Conservation (phyloP, 2,329 filamentous ascomycete genomes). For the Lachnellula suecica region DNA sequence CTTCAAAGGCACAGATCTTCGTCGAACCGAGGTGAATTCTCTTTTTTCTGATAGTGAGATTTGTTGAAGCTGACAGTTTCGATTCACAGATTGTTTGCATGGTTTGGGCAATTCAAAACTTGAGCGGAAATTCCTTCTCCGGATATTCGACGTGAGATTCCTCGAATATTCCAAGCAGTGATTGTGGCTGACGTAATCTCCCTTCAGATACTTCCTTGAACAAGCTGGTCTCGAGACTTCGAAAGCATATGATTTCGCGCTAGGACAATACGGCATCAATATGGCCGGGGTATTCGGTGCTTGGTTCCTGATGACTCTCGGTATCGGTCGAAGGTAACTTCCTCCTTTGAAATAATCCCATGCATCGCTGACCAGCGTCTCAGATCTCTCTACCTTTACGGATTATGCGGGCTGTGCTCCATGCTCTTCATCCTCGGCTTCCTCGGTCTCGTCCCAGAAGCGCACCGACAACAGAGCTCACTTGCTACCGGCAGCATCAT, state of each 20-base stretch:
- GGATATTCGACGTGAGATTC: slow-evolving; percentile 53
- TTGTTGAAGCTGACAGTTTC: neutral
- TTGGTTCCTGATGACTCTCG: slow-evolving; percentile 45
- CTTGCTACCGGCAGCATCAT: slow-evolving; percentile 58
- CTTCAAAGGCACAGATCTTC: slow-evolving; percentile 46
- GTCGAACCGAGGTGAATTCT: slow-evolving; percentile 45
- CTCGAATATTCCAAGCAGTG: neutral
- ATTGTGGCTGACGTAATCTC: neutral
- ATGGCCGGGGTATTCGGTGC: slow-evolving; percentile 53
- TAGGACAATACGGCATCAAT: slow-evolving; percentile 49
- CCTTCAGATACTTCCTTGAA: slow-evolving; percentile 49
- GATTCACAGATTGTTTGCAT: slow-evolving; percentile 46
- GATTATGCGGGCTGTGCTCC: slow-evolving; percentile 40
- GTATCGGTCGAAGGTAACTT: slow-evolving; percentile 46
- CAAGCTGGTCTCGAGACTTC: slow-evolving; percentile 51
- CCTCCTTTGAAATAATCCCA: neutral
- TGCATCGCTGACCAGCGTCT: neutral
- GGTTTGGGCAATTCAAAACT: slow-evolving; percentile 64
- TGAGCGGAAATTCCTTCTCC: slow-evolving; percentile 63
- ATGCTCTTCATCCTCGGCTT: slow-evolving; percentile 85
- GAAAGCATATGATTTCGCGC: slow-evolving; percentile 54
- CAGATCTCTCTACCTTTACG: slow-evolving; percentile 48
- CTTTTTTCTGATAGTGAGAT: neutral
- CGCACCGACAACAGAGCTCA: slow-evolving; percentile 21
- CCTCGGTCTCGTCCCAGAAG: slow-evolving; percentile 39